Percentiles rank a stretch among this genome's conserved stretches.
Conservation (phyloP, 108 stramenopile species). For the Chaetoceros muelleri region DNA sequence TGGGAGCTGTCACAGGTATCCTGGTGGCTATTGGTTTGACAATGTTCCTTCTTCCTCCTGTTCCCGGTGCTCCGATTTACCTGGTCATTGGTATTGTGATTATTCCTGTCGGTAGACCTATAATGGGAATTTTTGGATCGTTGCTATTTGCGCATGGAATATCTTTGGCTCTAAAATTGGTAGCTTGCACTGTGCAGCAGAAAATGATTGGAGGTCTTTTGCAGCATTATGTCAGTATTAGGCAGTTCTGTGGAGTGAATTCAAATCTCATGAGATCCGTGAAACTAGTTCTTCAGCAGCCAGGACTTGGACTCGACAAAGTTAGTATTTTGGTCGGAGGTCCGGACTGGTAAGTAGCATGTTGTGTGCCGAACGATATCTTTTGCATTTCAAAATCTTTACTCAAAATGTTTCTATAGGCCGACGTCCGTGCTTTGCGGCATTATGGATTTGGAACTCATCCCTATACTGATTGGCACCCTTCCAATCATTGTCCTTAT, state of each 20-base stretch:
- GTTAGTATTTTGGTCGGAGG: constrained; percentile 51
- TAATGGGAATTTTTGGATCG: constrained; percentile 27
- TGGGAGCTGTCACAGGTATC: constrained; percentile 29
- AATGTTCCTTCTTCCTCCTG: constrained; percentile 59
- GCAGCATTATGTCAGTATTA: constrained; percentile 28
- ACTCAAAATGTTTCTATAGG: background rate
- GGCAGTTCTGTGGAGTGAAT: constrained; percentile 43
- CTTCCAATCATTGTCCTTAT: constrained; percentile 44
- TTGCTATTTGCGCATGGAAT: constrained; percentile 28
- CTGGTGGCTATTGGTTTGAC: constrained; percentile 29
- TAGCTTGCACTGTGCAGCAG: constrained; percentile 45
- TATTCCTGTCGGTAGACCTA: constrained; percentile 23
- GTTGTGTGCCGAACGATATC: background rate
- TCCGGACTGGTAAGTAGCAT: constrained; percentile 26
- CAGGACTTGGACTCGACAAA: constrained; percentile 34
- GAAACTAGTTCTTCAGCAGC: constrained; percentile 27
- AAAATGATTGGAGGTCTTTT: constrained; percentile 47
- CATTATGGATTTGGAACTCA: constrained; percentile 37
- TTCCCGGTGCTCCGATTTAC: constrained; percentile 60
- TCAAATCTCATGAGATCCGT: constrained; percentile 33
- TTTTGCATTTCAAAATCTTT: background rate
- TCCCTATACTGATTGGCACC: constrained; percentile 47
- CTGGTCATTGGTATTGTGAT: constrained; percentile 48
- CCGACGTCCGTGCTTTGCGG: constrained; percentile 52
- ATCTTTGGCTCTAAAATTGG: constrained; percentile 32